These are phyloP conservation scores for Eurotiales sp. DNA, from an alignment of 2,329 filamentous ascomycete species.

Conservation along the genomic window DNA sequence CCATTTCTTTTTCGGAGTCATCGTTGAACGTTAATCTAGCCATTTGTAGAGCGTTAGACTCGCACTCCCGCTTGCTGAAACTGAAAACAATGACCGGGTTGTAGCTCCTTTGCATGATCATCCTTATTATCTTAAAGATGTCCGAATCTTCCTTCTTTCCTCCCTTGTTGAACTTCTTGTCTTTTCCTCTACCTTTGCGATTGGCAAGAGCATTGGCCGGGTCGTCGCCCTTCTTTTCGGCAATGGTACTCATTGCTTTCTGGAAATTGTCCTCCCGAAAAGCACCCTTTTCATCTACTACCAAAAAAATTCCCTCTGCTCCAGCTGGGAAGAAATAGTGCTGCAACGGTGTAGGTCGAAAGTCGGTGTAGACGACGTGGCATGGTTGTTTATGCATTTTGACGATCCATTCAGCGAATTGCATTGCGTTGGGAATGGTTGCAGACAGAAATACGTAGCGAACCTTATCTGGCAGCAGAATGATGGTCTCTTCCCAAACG, in stretches of 20 bases:
- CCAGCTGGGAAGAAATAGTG: slow-evolving; percentile 97
- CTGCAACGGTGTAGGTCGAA: slow-evolving; percentile 90
- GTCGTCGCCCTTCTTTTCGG: slow-evolving; percentile 82
- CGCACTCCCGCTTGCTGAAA: slow-evolving; percentile 97
- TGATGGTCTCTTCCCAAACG: slow-evolving; percentile 99
- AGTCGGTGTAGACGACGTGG: slow-evolving; percentile 98
- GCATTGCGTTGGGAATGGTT: slow-evolving; percentile 97
- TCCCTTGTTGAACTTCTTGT: slow-evolving; percentile 88
- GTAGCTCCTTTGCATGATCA: slow-evolving; percentile 97
- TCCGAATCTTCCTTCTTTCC: slow-evolving; percentile 69
- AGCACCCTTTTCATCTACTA: slow-evolving; percentile 94
- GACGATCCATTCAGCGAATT: slow-evolving; percentile 98
- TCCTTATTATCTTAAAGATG: slow-evolving; percentile 96
- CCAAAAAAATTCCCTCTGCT: slow-evolving; percentile 84
- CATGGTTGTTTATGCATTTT: slow-evolving; percentile 97
- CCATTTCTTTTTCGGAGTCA: slow-evolving; percentile 91
- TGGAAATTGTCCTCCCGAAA: slow-evolving; percentile 98
- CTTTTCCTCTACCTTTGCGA: slow-evolving; percentile 80
- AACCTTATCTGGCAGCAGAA: slow-evolving; percentile 95
- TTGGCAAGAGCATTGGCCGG: slow-evolving; percentile 74
- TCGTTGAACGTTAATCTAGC: slow-evolving; percentile 90
- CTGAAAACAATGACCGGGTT: slow-evolving; percentile 99
- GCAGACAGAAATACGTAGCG: slow-evolving; percentile 97
- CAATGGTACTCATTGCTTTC: slow-evolving; percentile 86
- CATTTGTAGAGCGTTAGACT: slow-evolving; percentile 83